Conservation (phyloP, 306 rosid genomes). For the Ceratonia siliqua region DNA sequence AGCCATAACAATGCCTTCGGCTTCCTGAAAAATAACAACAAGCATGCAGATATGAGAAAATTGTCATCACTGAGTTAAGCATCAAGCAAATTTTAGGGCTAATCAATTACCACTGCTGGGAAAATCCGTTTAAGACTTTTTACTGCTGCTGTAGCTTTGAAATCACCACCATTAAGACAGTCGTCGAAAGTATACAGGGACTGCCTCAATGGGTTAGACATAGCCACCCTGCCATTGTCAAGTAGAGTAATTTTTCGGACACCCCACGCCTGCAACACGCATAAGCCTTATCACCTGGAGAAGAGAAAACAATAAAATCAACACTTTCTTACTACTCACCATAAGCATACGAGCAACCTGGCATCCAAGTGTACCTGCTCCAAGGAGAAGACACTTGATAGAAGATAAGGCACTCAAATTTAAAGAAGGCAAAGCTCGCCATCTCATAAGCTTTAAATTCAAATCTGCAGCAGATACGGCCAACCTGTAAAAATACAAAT, state of each 20-base stretch:
- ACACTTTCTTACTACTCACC: constrained; percentile 58
- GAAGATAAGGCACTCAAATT: constrained; percentile 70
- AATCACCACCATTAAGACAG: constrained; percentile 89
- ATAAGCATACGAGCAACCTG: constrained; percentile 98
- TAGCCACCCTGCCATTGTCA: constrained; percentile 91
- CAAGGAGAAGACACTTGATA: constrained; percentile 90
- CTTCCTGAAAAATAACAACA: constrained; percentile 61
- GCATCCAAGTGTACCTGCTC: constrained; percentile 99
- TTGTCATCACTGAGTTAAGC: neutral
- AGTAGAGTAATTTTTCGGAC: constrained; percentile 82
- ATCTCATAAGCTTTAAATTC: constrained; percentile 96
- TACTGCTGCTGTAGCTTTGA: constrained; percentile 85
- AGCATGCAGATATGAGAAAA: constrained; percentile 21
- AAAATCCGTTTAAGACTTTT: constrained; percentile 79
- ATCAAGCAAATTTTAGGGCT: constrained; percentile 5
- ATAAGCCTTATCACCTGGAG: constrained; percentile 9
- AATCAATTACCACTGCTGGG: constrained; percentile 84
- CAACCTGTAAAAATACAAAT: constrained; percentile 58
- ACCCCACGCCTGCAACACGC: constrained; percentile 88
- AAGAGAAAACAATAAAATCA: constrained; percentile 19
- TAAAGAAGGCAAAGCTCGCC: constrained; percentile 96
- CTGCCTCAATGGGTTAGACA: constrained; percentile 98
- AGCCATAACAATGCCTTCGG: constrained; percentile 84
- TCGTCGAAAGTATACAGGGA: constrained; percentile 93
- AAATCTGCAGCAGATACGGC: constrained; percentile 98